Evolutionary conservation across 371 early-diverging fungal species (phyloP), one percentile per base, ranked within the genome.

Genomic region (Apophysomyces sp.): DNA sequence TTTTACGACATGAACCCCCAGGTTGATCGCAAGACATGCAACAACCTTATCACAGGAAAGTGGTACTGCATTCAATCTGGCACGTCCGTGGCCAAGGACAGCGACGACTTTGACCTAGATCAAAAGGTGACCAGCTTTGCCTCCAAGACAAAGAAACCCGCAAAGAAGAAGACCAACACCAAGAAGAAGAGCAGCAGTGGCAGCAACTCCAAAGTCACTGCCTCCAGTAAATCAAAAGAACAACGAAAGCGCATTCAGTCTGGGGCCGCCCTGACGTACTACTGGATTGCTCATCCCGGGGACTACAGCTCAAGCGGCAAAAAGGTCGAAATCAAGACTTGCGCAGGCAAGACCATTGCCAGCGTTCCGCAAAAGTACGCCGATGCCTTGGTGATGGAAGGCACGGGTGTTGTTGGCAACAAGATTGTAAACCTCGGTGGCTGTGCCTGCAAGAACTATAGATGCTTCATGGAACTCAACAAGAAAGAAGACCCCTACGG

Each of bases 371-470:
- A 60, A 11, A 60, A 63, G 16, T 71, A 61, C 37, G 72, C 67
- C 4, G 65, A 71, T 44, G 65, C 63, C n/a, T 39, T 71, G 9
- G 67, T 64, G 52, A 67, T 71, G 72, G 72, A 71, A 60, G 72
- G 72, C 51, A 67, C 67, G 6, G 72, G 72, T 51, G 28, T 67
- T 1, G 62, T 67, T 8, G 58, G 52, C 21, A 56, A 61, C 58
- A 58, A 67, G 53, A 53, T 71, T 18, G 58, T 71, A 36, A 71
- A 71, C 44, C 65, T 71, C 4, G 72, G 72, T 60, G 51, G 57
- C 36, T 71, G 72, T 34, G 28, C 58, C n/a, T 71, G 72, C 67
- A 59, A 49, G 37, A 64, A 63, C 53, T 71, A 71, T 34, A 37
- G 39, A 40, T 71, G 72, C 65, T 71, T 71, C 28, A 61, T 66